A percentile compares a stretch with the other conserved stretches of the same genome.
Conservation (phyloP, 2,329 filamentous ascomycete genomes). For the Chaetomiaceae sp. region DNA sequence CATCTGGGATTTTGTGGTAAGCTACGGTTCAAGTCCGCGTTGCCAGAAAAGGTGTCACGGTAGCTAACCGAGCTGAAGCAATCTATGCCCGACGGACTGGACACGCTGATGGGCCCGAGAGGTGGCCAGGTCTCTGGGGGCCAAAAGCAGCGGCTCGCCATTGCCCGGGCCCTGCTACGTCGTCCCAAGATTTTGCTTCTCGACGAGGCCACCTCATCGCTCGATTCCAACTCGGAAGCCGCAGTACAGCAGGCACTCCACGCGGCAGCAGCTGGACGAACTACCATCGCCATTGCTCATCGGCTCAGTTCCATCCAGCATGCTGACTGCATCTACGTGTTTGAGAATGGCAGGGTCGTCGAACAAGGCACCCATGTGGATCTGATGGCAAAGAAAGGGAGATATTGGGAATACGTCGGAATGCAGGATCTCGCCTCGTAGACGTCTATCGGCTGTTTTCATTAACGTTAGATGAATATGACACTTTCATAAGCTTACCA, state of each 20-base stretch:
- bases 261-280: slow-evolving; percentile 40
- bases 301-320: slow-evolving; percentile 46
- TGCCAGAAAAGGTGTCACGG: no score
- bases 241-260: slow-evolving; percentile 54
- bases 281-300: slow-evolving; percentile 57
- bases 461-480: no score
- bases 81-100: slow-evolving; percentile 53
- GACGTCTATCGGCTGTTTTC: no score
- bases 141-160: slow-evolving; percentile 66
- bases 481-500: no score
- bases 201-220: slow-evolving; percentile 62
- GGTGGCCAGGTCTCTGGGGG: slow-evolving; percentile 67
- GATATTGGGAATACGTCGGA: no score
- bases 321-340: slow-evolving; percentile 55
- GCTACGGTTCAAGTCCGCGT: no score
- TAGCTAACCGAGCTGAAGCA: no score
- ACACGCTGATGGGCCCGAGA: slow-evolving; percentile 58
- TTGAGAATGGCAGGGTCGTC: slow-evolving; percentile 47
- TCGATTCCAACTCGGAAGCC: slow-evolving; percentile 62
- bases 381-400: slow-evolving; percentile 40
- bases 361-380: slow-evolving; percentile 54
- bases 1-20: slow-evolving; percentile 52
- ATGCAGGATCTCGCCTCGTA: no score
- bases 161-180: slow-evolving; percentile 64
- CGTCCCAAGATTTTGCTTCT: slow-evolving; percentile 61